These are phyloP conservation scores for Codiaeum variegatum DNA, from an alignment of 441 rosid genomes.

Conservation along the genomic window DNA sequence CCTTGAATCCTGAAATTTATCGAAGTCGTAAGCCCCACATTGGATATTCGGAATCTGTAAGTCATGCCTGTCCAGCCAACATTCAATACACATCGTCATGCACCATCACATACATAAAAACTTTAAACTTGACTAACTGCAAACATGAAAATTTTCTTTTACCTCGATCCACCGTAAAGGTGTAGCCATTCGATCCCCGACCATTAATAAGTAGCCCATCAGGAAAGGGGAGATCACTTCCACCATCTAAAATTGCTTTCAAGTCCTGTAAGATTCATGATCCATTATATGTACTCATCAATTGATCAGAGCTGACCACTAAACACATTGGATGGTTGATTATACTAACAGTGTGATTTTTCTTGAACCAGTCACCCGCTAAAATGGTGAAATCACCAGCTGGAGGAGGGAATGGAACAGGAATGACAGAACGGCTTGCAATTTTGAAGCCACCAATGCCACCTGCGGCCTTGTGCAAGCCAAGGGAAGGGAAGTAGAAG, in stretches of 20 bases:
- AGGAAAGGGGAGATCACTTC: slow-evolving; percentile 60
- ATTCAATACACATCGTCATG: neutral
- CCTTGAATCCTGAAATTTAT: slow-evolving; percentile 75
- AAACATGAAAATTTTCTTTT: neutral
- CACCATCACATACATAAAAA: neutral
- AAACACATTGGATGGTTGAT: neutral
- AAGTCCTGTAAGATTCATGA: slow-evolving; percentile 35
- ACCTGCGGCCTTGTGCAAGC: slow-evolving; percentile 80
- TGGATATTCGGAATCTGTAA: slow-evolving; percentile 71
- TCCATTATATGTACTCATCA: neutral
- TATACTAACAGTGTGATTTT: slow-evolving; percentile 59
- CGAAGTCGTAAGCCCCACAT: slow-evolving; percentile 57
- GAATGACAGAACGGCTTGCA: slow-evolving; percentile 57
- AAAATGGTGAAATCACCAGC: slow-evolving; percentile 60
- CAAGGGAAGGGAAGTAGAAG: slow-evolving; percentile 73
- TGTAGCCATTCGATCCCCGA: slow-evolving; percentile 60
- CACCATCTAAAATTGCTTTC: slow-evolving; percentile 54
- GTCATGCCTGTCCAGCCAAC: slow-evolving; percentile 47
- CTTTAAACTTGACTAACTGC: neutral
- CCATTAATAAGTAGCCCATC: slow-evolving; percentile 91
- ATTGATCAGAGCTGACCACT: neutral
- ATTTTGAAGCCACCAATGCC: slow-evolving; percentile 67
- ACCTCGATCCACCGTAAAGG: slow-evolving; percentile 73
- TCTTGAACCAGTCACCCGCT: slow-evolving; percentile 74
- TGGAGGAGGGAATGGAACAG: slow-evolving; percentile 65